These are phyloP conservation scores for Candida tropicalis DNA, from an alignment of 1,139 yeast genomes.

Conservation along the genomic window DNA sequence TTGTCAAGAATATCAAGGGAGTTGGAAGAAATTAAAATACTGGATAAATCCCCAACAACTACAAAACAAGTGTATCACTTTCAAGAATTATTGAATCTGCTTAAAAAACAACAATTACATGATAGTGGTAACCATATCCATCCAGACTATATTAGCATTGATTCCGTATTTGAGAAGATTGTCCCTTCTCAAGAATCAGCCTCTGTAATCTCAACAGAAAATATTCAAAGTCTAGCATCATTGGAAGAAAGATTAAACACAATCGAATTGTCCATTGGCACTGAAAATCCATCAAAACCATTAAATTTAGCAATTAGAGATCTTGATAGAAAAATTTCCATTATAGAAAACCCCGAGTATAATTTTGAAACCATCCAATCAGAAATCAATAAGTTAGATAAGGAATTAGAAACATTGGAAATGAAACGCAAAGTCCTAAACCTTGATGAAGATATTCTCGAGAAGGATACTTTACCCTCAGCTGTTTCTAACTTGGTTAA, in stretches of 20 bases:
- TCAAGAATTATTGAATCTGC: slow-evolving; percentile 11
- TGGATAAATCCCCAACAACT: slow-evolving; percentile 1
- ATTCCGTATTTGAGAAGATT: slow-evolving; percentile 3
- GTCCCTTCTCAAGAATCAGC: not conserved
- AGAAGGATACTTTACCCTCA: not conserved
- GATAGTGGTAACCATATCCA: not conserved
- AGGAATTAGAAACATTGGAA: slow-evolving; percentile 22
- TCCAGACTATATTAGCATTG: slow-evolving; percentile 1
- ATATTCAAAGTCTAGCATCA: slow-evolving; percentile 5
- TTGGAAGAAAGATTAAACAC: slow-evolving; percentile 28
- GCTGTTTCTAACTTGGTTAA: slow-evolving; percentile 19
- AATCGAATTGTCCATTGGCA: slow-evolving; percentile 27
- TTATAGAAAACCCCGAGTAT: slow-evolving; percentile 40
- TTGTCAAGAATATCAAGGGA: slow-evolving; percentile 49
- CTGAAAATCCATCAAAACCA: slow-evolving; percentile 19
- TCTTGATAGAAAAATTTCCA: slow-evolving; percentile 37
- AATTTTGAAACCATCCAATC: slow-evolving; percentile 23
- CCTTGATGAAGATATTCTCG: slow-evolving; percentile 3
- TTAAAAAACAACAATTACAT: not conserved
- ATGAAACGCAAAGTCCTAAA: slow-evolving; percentile 18
- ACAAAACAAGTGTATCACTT: slow-evolving; percentile 10
- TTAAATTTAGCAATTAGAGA: slow-evolving; percentile 33
- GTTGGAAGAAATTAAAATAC: slow-evolving; percentile 36
- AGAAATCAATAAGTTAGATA: slow-evolving; percentile 19
- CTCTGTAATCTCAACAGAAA: not conserved